Percentiles rank a stretch among this genome's conserved stretches.
Evolutionary conservation across 2,329 filamentous ascomycete genomes (phyloP).

Genomic region (Xylariaceae sp.): DNA sequence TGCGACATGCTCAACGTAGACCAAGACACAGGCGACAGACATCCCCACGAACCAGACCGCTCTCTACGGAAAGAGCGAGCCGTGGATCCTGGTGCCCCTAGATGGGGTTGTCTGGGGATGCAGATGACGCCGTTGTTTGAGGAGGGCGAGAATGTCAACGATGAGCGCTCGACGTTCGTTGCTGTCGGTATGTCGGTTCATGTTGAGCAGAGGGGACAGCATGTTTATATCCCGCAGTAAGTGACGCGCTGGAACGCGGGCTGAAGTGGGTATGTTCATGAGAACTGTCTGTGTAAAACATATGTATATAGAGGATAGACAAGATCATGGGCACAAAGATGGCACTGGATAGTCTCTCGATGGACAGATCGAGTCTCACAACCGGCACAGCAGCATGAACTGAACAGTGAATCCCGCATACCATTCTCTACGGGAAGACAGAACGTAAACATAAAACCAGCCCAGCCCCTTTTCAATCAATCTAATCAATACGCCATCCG

Average conservation of each 20-base stretch:
- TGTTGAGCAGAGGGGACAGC: conserved; percentile 43
- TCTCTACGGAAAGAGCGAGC: conserved; percentile 54
- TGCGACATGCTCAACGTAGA: conserved; percentile 70
- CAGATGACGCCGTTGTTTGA: conserved; percentile 56
- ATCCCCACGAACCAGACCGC: conserved; percentile 51
- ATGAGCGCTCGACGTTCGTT: conserved; percentile 35
- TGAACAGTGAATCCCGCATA: no score
- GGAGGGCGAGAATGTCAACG: conserved; percentile 10
- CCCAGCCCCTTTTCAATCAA: no score
- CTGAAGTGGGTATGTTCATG: no score
- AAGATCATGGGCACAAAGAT: no score
- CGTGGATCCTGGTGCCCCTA: conserved; percentile 55
- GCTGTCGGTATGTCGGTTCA: conserved; percentile 53
- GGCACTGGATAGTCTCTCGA: no score
- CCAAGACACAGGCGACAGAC: conserved; percentile 52
- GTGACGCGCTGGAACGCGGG: not conserved
- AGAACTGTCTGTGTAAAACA: no score
- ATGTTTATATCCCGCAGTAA: conserved; percentile 39
- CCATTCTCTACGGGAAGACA: no score
- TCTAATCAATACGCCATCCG: no score
- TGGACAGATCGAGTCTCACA: no score
- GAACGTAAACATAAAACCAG: no score
- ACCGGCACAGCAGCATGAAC: no score
- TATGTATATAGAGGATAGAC: no score
- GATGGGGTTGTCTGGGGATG: conserved; percentile 58